Evolutionary conservation across 129 eudicot species (phyloP).

Genomic region (Saposhnikovia divaricata): DNA sequence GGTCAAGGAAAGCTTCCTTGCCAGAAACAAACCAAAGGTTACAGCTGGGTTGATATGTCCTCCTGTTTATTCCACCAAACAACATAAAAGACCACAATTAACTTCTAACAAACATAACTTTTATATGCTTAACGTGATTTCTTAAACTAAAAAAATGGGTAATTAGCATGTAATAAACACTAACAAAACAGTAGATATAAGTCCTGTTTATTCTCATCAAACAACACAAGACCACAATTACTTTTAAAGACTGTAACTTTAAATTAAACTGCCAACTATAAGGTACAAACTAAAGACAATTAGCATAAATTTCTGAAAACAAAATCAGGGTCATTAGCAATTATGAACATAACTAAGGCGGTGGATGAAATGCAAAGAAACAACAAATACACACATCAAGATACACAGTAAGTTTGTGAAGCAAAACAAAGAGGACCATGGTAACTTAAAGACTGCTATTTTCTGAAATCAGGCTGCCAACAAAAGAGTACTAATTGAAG

Average conservation of each 20-base stretch:
- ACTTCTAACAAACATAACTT: neutral
- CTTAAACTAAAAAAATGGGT: neutral
- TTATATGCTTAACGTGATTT: neutral
- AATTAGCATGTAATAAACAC: neutral
- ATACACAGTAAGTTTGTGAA: neutral
- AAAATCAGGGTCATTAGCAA: no score
- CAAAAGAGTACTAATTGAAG: no score
- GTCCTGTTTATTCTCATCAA: neutral
- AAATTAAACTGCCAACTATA: neutral
- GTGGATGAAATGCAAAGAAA: neutral
- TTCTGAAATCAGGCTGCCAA: neutral
- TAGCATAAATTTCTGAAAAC: neutral
- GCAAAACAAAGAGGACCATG: neutral
- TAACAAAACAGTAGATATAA: neutral
- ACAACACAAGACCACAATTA: neutral
- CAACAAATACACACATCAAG: neutral
- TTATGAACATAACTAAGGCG: no score
- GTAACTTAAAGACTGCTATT: neutral
- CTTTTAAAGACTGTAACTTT: neutral
- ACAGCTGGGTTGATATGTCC: conserved; percentile 97
- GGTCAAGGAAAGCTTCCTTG: conserved; percentile 70
- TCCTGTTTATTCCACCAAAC: conserved; percentile 39
- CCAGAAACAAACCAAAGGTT: conserved; percentile 79
- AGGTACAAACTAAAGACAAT: no score
- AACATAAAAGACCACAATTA: neutral